These are phyloP conservation scores for Phoma sp. DNA, from an alignment of 2,329 filamentous ascomycete species.

Conservation along the genomic window DNA sequence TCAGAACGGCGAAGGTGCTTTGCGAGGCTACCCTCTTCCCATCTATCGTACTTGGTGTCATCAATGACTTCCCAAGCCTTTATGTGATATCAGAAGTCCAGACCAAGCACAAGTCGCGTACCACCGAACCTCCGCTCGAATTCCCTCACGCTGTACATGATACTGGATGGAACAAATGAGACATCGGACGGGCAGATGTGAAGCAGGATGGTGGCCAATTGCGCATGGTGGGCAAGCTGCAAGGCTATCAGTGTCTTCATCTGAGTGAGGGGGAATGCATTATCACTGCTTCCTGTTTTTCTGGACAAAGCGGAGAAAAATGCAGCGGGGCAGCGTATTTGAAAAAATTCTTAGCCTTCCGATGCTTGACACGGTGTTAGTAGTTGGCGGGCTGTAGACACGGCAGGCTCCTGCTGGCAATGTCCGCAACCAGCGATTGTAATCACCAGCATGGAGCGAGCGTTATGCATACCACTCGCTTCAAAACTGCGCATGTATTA, in stretches of 20 bases:
- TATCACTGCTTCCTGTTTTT: no score
- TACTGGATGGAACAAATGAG: not conserved
- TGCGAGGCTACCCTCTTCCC: not conserved
- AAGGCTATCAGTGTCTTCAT: no score
- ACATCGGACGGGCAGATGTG: no score
- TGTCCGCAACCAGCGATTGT: conserved; percentile 7
- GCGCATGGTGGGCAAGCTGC: no score
- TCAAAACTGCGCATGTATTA: conserved; percentile 1
- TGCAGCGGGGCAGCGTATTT: not conserved
- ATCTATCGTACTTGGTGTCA: not conserved
- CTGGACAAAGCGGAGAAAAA: no score
- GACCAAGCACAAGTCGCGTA: not conserved
- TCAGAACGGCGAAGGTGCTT: conserved; percentile 5
- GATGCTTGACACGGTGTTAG: not conserved
- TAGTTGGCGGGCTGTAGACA: not conserved
- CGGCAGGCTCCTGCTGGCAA: not conserved
- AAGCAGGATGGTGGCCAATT: no score
- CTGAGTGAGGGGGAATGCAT: no score
- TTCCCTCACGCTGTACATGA: not conserved
- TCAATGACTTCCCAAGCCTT: not conserved
- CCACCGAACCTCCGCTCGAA: not conserved
- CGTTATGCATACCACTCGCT: not conserved
- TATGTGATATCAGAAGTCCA: not conserved
- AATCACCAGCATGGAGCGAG: not conserved
- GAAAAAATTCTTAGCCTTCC: conserved; percentile 2